Percentiles rank a stretch among this genome's conserved stretches.
Conservation (phyloP, 305 asterid genomes). For the Plantago coronopus region DNA sequence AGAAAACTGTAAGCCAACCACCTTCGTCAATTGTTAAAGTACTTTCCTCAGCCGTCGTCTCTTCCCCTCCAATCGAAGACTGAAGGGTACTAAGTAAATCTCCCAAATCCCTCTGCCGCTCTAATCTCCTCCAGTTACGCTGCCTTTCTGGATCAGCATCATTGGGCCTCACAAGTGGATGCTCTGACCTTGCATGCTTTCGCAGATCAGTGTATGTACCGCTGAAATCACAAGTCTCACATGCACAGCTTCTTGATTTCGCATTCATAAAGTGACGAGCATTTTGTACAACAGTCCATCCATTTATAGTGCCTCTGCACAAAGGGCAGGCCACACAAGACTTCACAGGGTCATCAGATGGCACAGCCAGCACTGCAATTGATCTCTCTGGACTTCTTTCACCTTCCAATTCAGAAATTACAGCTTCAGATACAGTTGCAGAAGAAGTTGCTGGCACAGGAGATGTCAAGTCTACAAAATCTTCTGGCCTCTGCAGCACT, state of each 20-base stretch:
- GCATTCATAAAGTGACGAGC: constrained; percentile 77
- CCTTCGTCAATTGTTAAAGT: constrained; percentile 58
- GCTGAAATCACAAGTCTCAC: constrained; percentile 67
- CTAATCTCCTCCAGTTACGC: constrained; percentile 78
- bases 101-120: constrained; percentile 71
- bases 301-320: constrained; percentile 67
- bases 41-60: constrained; percentile 43
- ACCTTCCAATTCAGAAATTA: constrained; percentile 27
- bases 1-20: constrained; percentile 62
- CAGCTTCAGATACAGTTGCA: constrained; percentile 29
- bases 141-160: constrained; percentile 80
- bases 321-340: constrained; percentile 63
- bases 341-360: constrained; percentile 37
- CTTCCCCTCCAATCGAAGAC: constrained; percentile 70
- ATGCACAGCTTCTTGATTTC: constrained; percentile 74
- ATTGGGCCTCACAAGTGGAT: constrained; percentile 75
- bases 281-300: constrained; percentile 67
- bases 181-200: constrained; percentile 74
- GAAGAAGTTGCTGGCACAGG: constrained; percentile 25
- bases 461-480: constrained; percentile 22
- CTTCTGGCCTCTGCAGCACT: constrained; percentile 29
- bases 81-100: constrained; percentile 72
- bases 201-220: constrained; percentile 73
- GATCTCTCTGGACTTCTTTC: constrained; percentile 33
- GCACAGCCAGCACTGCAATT: constrained; percentile 22